Evolutionary conservation across 2,329 filamentous ascomycete species (phyloP), one percentile per base, ranked within the genome.

Genomic region (Penicillium sp.): DNA sequence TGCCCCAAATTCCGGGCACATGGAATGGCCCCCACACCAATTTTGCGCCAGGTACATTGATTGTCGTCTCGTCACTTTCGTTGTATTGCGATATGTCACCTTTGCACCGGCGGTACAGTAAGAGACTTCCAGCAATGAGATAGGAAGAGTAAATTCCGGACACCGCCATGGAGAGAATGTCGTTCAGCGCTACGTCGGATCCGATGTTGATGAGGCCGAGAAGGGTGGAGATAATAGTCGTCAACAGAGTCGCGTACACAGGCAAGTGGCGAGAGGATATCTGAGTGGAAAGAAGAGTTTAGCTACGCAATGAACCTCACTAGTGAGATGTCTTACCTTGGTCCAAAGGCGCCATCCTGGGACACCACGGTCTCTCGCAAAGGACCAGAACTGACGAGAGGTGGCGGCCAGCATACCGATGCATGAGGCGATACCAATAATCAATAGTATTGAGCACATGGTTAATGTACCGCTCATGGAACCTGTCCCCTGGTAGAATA

Each of bases 401-500:
- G 34, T 38, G 16, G 34, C 34, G 16, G 34, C 34, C 16, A 38
- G 34, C 16, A 38, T 18, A 4, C 34, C 34, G 16, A 38, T 38
- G 3, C 16, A 16, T 38, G 34, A 18, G 21, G 34, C 34, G 34
- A 38, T 38, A 4, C 16, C 34, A 12, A 38, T 38, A 6, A 38
- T 38, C n/a, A 38, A 9, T 1, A 38, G 34, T 18, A 38, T 38
- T 4, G 34, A 38, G 34, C 34, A 38, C 34, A 38, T 38, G 1
- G 34, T 18, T 16, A 38, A 21, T 10, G 34, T 21, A 10, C 34
- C 34, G 4, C 34, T 16, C 31, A 45, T 41, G 7, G 42, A 50
- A 10, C 62, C 56, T 1, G 75, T 76, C 36, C 73, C 74, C 47
- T 76, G 61, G 47, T 67, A 66, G 56, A 84, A 81, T 33, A 67